Conservation (phyloP, 257 asterid genomes). For the Lantana camara region DNA sequence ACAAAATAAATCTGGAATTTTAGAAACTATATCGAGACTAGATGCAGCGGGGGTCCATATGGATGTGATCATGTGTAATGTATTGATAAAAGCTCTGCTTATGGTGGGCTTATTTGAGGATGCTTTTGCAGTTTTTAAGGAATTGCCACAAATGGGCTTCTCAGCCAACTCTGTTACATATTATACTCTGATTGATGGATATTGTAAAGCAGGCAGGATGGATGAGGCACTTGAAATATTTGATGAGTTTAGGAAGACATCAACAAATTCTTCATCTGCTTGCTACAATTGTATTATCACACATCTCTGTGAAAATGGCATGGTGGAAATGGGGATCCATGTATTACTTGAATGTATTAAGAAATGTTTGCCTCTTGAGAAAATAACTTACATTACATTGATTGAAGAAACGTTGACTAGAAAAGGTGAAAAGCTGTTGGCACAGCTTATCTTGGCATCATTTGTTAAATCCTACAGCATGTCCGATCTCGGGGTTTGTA, state of each 20-base stretch:
- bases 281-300: constrained; percentile 56
- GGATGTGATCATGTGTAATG: constrained; percentile 69
- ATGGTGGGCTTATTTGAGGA: constrained; percentile 84
- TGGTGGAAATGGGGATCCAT: constrained; percentile 60
- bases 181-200: constrained; percentile 68
- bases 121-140: constrained; percentile 52
- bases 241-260: constrained; percentile 48
- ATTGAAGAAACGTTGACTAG: constrained; percentile 36
- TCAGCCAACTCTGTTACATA: constrained; percentile 56
- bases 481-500: constrained; percentile 45
- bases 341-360: constrained; percentile 49
- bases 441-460: constrained; percentile 49
- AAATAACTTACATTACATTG: constrained; percentile 44
- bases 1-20: constrained; percentile 53
- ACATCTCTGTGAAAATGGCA: constrained; percentile 62
- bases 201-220: constrained; percentile 63
- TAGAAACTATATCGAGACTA: constrained; percentile 54
- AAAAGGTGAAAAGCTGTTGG: constrained; percentile 47
- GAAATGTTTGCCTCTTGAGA: constrained; percentile 48
- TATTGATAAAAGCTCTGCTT: constrained; percentile 69
- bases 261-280: constrained; percentile 47
- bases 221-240: constrained; percentile 74
- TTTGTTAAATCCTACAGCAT: constrained; percentile 62
- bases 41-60: constrained; percentile 53
- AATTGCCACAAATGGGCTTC: constrained; percentile 51